These are phyloP conservation scores for Hura crepitans DNA, from an alignment of 441 rosid genomes.

Conservation along the genomic window DNA sequence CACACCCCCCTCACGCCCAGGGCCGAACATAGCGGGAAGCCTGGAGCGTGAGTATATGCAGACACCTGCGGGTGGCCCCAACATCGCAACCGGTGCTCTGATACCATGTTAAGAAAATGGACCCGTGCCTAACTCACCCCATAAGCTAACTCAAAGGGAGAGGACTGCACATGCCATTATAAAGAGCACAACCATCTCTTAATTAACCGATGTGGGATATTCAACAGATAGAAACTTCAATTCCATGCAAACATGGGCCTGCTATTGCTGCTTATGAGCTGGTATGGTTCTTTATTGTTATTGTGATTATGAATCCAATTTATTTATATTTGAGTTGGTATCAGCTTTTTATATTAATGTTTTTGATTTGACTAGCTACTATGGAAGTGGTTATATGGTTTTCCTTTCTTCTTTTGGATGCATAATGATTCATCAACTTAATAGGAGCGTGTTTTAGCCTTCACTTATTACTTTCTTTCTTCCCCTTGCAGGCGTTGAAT, in stretches of 20 bases:
- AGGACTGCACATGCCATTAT: no score
- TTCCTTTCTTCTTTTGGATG: background rate
- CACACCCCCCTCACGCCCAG: no score
- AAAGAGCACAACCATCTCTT: no score
- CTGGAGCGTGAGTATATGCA: no score
- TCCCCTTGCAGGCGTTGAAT: slow-evolving; percentile 62
- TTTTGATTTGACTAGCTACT: background rate
- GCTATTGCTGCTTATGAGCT: slow-evolving; percentile 96
- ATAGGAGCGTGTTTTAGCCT: slow-evolving; percentile 14
- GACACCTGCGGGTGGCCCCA: no score
- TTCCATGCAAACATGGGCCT: slow-evolving; percentile 98
- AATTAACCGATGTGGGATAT: no score
- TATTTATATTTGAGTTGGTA: slow-evolving; percentile 7
- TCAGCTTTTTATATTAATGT: slow-evolving; percentile 7
- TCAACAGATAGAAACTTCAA: slow-evolving; percentile 79
- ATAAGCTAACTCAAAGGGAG: no score
- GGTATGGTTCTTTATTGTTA: slow-evolving; percentile 42
- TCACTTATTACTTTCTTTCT: slow-evolving; percentile 11
- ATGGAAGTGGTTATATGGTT: background rate
- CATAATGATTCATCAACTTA: background rate
- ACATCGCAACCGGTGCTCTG: no score
- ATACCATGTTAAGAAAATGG: no score
- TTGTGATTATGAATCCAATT: slow-evolving; percentile 1
- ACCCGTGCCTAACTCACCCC: no score
- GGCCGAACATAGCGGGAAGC: no score